A percentile compares a stretch with the other conserved stretches of the same genome.
Evolutionary conservation across 345 rosid genomes (phyloP).

Genomic region (Euphorbia tirucalli): DNA sequence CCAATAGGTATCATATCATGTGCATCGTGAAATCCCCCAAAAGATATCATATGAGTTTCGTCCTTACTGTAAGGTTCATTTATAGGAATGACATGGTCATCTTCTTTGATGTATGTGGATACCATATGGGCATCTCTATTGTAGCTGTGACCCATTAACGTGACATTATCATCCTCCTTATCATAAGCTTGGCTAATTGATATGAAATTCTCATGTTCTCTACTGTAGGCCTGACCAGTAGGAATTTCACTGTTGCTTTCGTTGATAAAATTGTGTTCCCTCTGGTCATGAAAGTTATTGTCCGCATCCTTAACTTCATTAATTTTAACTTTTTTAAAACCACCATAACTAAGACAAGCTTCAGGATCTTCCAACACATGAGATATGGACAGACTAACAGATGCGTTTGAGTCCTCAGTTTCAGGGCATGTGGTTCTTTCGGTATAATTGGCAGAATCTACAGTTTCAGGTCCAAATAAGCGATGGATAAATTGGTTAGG

Average conservation of each 20-base stretch:
- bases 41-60: slow-evolving; percentile 55
- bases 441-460: slow-evolving; percentile 49
- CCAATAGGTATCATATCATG: slow-evolving; percentile 44
- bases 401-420: slow-evolving; percentile 35
- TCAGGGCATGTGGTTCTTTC: slow-evolving; percentile 51
- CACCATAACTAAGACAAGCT: slow-evolving; percentile 48
- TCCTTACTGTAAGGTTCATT: slow-evolving; percentile 45
- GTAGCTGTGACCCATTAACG: slow-evolving; percentile 45
- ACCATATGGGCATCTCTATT: slow-evolving; percentile 32
- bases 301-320: slow-evolving; percentile 59
- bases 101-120: slow-evolving; percentile 37
- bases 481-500: slow-evolving; percentile 61
- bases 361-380: slow-evolving; percentile 57
- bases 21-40: slow-evolving; percentile 53
- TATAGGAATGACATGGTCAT: slow-evolving; percentile 29
- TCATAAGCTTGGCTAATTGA: slow-evolving; percentile 38
- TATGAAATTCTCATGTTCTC: slow-evolving; percentile 45
- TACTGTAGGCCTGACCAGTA: slow-evolving; percentile 35
- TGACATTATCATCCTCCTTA: slow-evolving; percentile 42
- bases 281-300: slow-evolving; percentile 35
- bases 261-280: slow-evolving; percentile 35
- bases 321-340: slow-evolving; percentile 58
- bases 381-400: slow-evolving; percentile 61
- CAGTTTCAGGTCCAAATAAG: slow-evolving; percentile 61
- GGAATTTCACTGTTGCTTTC: slow-evolving; percentile 39